Evolutionary conservation across 78 protist genomes (phyloP).

Genomic region (Emiliania huxleyi): DNA sequence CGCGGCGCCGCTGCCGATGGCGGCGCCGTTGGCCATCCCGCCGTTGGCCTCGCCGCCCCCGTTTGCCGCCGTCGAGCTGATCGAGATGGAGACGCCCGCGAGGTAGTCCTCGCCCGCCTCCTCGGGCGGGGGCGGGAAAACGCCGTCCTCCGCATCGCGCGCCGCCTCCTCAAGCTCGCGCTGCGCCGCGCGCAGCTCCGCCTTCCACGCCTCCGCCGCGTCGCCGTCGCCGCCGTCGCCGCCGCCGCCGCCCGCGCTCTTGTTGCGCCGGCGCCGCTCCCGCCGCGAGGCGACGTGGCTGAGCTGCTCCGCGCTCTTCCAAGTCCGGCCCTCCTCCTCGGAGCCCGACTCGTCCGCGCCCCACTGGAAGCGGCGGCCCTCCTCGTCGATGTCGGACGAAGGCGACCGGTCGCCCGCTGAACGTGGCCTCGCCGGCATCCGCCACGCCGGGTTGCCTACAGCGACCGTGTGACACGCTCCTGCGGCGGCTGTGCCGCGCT

Average conservation of each 20-base stretch:
- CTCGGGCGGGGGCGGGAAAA: not conserved
- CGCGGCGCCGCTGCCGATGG: not conserved
- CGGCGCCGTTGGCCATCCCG: not conserved
- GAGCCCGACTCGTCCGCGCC: not conserved
- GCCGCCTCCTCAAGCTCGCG: not conserved
- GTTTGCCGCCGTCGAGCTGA: no score
- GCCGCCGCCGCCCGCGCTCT: not conserved
- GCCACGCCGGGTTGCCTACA: not conserved
- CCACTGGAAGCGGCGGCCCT: not conserved
- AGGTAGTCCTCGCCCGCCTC: not conserved
- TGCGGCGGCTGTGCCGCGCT: not conserved
- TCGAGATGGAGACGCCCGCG: not conserved
- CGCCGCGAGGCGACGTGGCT: not conserved
- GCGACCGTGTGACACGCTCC: not conserved
- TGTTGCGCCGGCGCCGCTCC: not conserved
- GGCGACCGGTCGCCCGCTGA: not conserved
- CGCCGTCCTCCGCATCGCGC: not conserved
- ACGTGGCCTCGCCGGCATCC: not conserved
- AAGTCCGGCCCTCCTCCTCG: no score
- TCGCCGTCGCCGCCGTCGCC: not conserved
- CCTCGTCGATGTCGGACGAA: not conserved
- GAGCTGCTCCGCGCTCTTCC: no score
- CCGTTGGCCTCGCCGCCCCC: not conserved
- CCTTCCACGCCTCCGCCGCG: not conserved
- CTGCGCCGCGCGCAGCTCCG: not conserved